Base-by-base conservation (phyloP, 257 asterid genomes). In the Solanum sitiens region DNA sequence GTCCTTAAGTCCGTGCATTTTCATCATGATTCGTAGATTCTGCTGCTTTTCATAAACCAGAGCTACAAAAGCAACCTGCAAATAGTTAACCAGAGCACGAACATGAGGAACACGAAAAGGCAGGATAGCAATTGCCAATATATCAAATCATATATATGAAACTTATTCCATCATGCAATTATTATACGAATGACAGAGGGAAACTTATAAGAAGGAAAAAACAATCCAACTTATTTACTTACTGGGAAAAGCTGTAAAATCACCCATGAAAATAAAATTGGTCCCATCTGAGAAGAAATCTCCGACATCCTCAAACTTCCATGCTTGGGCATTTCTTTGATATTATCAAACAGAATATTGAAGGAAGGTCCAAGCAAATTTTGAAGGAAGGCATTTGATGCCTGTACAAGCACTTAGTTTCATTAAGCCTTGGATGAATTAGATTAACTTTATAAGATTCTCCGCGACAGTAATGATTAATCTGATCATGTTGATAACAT, bases 1-100 rank as follows among this genome's bases (percentile, higher is more conserved):
- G 83, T 97, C 99, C 27, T 97, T 98, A 84, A 97, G 97, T 21
- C 99, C 99, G 83, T 97, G 99, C 99, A 97, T 97, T 94, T 97
- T 97, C 99, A 96, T 97, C 98, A 97, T 97, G 86, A 97, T 96
- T 94, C 98, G 93, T 86, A 97, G 93, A 88, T 89, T 94, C 89
- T 93, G 91, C 86, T 97, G 91, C 90, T 95, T 97, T 94, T 97
- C 99, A 80, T 97, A 97, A 87, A 97, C 98, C 93, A 97, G 83
- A 87, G 97, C 86, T 88, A 92, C 87, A 87, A 97, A 84, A 73
- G 93, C 93, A 74, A 95, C 98, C 98, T 97, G 94, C 89, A 45
- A 79, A 44, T 15, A 79, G 40, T 79, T 44, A 45, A 79, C 56
- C 65, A 79, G n/a, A 79, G 65, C 53, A 77, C 11, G 15, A 77